A percentile compares a stretch with the other conserved stretches of the same genome.
phyloP scores from a whole-genome alignment of 106 monocot species.

The Acanthochlamys bracteata region DNA sequence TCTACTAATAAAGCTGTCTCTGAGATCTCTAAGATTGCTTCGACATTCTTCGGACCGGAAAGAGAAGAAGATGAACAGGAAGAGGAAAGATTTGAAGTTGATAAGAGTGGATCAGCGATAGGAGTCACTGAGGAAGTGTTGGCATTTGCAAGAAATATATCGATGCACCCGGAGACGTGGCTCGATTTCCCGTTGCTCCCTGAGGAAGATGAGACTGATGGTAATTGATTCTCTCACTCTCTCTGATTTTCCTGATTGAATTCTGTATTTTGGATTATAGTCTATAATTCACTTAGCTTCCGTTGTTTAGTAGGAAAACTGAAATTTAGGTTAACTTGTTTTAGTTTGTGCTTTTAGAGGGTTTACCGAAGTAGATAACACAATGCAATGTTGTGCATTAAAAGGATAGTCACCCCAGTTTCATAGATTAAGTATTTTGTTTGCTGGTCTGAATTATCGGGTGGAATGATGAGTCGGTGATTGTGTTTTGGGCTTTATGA shows the following conservation, averaged over 20 bases:
- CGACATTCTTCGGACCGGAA: slow-evolving; percentile 46
- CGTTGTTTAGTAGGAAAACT: no score
- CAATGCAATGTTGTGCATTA: no score
- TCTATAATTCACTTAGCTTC: no score
- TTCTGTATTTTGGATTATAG: not conserved
- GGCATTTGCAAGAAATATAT: slow-evolving; percentile 84
- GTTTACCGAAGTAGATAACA: no score
- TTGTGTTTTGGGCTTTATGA: no score
- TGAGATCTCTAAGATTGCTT: slow-evolving; percentile 75
- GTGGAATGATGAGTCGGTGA: no score
- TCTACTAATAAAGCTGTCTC: slow-evolving; percentile 53
- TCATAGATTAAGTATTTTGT: no score
- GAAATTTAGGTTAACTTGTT: no score
- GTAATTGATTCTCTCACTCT: slow-evolving; percentile 23
- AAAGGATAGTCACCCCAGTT: no score
- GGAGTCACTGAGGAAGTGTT: slow-evolving; percentile 92
- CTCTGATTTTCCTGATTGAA: not conserved
- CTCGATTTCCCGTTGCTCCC: slow-evolving; percentile 75
- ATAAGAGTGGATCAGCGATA: slow-evolving; percentile 21
- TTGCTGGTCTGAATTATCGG: no score
- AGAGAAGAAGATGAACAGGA: slow-evolving; percentile 31
- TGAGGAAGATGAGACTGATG: slow-evolving; percentile 72
- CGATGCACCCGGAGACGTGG: slow-evolving; percentile 98
- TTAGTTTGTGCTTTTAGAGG: no score
- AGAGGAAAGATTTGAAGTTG: slow-evolving; percentile 27